Percentiles rank a stretch among this genome's conserved stretches.
Evolutionary conservation across 2,329 filamentous ascomycete species (phyloP).

Genomic region (Phialophora macrospora): DNA sequence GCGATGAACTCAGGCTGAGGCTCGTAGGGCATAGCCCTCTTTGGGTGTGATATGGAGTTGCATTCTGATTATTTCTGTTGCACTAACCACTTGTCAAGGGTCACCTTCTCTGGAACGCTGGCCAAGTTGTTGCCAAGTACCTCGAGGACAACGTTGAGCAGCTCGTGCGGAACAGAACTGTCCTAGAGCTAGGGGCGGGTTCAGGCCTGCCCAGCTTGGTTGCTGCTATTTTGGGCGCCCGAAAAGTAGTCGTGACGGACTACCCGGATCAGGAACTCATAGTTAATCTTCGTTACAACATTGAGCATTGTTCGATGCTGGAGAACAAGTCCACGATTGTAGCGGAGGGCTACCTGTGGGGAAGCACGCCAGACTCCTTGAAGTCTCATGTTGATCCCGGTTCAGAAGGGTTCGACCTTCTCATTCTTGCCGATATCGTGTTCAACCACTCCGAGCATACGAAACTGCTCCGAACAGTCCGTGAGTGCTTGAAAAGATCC

Average conservation of each 20-base stretch:
- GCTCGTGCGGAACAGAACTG: conserved; percentile 68
- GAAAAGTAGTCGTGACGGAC: conserved; percentile 76
- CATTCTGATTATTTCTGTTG: conserved; percentile 5
- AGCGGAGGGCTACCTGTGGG: conserved; percentile 83
- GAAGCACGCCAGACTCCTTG: conserved; percentile 65
- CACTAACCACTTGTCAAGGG: conserved; percentile 57
- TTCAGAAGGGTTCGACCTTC: conserved; percentile 67
- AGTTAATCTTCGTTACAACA: conserved; percentile 76
- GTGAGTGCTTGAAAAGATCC: conserved; percentile 65
- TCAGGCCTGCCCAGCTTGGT: conserved; percentile 83
- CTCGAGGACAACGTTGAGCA: conserved; percentile 69
- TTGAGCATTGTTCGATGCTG: conserved; percentile 60
- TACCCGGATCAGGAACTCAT: conserved; percentile 87
- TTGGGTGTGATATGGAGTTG: conserved; percentile 62
- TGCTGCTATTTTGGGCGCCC: conserved; percentile 73
- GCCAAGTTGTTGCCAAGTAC: conserved; percentile 75
- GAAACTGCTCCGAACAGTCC: conserved; percentile 75
- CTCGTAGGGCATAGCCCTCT: conserved; percentile 86
- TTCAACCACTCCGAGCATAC: conserved; percentile 89
- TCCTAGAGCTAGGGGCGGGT: conserved; percentile 88
- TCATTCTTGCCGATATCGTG: conserved; percentile 85
- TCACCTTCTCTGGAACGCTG: conserved; percentile 89
- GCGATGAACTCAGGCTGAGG: conserved; percentile 69
- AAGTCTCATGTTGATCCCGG: conserved; percentile 57
- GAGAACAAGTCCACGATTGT: conserved; percentile 54